A percentile compares a stretch with the other conserved stretches of the same genome.
Conservation (phyloP, 495 filamentous ascomycete species). For the Penicillium coffeae region DNA sequence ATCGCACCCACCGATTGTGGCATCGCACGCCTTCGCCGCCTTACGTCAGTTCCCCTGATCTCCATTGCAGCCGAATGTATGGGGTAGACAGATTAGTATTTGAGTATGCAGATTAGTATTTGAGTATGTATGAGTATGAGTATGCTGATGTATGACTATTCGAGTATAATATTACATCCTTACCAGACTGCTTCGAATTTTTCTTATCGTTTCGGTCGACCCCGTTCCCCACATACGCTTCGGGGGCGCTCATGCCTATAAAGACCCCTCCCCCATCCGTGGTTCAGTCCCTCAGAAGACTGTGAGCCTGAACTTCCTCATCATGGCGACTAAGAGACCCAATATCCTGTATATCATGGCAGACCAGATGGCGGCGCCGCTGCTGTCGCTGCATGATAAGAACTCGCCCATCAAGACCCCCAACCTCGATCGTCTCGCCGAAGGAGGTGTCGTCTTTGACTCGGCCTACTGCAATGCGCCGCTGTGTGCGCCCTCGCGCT, state of each 20-base stretch:
- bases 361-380: conserved; percentile 83
- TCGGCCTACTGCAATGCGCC: conserved; percentile 87
- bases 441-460: conserved; percentile 76
- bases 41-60: conserved; percentile 33
- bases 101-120: no score
- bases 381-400: conserved; percentile 79
- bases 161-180: neutral
- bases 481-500: conserved; percentile 82
- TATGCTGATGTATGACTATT: conserved; percentile 1
- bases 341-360: conserved; percentile 90
- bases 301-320: neutral
- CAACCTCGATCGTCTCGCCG: conserved; percentile 75
- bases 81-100: no score
- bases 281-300: neutral
- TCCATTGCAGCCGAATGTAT: conserved; percentile 22
- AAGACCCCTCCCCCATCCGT: conserved; percentile 2
- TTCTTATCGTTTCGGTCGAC: no score
- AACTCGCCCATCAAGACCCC: conserved; percentile 80
- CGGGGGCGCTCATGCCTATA: conserved; percentile 1
- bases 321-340: conserved; percentile 50
- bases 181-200: neutral
- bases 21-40: conserved; percentile 25
- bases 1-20: conserved; percentile 36
- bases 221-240: conserved; percentile 20
- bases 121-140: no score